A percentile compares a stretch with the other conserved stretches of the same genome.
phyloP scores from a whole-genome alignment of 306 rosid species.

The Prunus mongolica region DNA sequence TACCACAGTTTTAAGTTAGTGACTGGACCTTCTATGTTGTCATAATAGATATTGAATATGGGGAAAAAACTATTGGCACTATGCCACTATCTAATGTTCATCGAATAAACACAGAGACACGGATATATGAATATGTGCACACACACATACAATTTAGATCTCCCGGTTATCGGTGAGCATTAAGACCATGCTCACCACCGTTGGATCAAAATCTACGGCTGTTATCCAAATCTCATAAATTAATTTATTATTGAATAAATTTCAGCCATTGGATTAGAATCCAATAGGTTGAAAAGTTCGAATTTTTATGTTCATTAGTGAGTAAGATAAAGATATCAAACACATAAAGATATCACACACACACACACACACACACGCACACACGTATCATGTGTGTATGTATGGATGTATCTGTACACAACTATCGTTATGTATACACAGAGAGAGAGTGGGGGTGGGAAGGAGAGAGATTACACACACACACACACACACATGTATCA shows the following conservation, averaged over 20 bases:
- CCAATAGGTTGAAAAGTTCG: neutral
- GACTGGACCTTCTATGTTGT: neutral
- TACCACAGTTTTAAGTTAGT: neutral
- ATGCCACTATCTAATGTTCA: neutral
- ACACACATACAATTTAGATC: neutral
- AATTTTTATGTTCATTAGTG: neutral
- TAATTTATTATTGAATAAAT: neutral
- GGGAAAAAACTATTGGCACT: neutral
- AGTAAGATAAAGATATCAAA: neutral
- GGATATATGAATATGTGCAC: neutral
- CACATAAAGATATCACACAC: too few species aligned
- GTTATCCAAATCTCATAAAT: neutral
- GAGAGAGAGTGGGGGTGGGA: neutral
- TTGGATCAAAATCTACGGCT: neutral
- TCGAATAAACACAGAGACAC: neutral
- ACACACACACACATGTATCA: too few species aligned
- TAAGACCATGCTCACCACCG: neutral
- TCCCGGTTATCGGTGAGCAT: neutral
- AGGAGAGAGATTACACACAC: conserved; percentile 6
- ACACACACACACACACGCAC: too few species aligned
- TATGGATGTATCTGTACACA: too few species aligned
- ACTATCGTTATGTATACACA: too few species aligned
- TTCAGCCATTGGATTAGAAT: neutral
- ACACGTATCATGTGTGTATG: too few species aligned
- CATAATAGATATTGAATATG: neutral